Base-by-base conservation (phyloP, 2,329 filamentous ascomycete species). In the Xylariaceae sp. region DNA sequence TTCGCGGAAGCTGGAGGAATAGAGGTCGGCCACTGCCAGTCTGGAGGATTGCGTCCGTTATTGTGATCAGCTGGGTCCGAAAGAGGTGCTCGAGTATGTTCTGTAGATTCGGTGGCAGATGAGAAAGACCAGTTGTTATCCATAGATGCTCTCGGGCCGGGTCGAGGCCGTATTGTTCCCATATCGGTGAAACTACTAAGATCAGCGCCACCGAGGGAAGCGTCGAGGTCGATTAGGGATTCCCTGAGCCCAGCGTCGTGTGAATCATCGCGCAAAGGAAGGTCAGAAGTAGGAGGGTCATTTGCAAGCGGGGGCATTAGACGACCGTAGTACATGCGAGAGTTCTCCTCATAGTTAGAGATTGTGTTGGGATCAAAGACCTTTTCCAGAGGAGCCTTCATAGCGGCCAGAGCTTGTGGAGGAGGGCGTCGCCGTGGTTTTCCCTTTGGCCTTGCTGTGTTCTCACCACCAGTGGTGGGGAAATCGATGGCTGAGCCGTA, bases 311-410 rank as follows among this genome's bases (percentile, higher is more conserved):
- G 64, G 2, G 66, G 65, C 19, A 71, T 64, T 0, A 61, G 62
- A 26, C 64, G 66, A 15, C 76, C 75, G 51, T 84, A 84, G 52
- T 83, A 81, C 31, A 67, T 68, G 22, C 76, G 68, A 15, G 78
- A 79, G 47, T 83, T 83, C 44, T 83, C 79, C 18, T 80, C 73
- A 47, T 84, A 84, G 45, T 73, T 80, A 2, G 78, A 78, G 26
- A 80, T 73, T 0, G 80, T 83, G 54, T 83, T 79, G 4, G 79
- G 79, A 44, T 84, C 80, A 53, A 84, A 84, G 0, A 84, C 66
- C 47, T 81, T 83, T 49, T 83, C 79, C 3, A 84, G 61, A 0
- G 80, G 80, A 9, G 70, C 78, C 48, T 74, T 77, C 46, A 79
- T 64, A 1, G 75, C 74, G 2, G 77, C 74, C 4, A 83, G 64